These are phyloP conservation scores for Caryocar brasiliense DNA, from an alignment of 441 rosid genomes.

Conservation along the genomic window DNA sequence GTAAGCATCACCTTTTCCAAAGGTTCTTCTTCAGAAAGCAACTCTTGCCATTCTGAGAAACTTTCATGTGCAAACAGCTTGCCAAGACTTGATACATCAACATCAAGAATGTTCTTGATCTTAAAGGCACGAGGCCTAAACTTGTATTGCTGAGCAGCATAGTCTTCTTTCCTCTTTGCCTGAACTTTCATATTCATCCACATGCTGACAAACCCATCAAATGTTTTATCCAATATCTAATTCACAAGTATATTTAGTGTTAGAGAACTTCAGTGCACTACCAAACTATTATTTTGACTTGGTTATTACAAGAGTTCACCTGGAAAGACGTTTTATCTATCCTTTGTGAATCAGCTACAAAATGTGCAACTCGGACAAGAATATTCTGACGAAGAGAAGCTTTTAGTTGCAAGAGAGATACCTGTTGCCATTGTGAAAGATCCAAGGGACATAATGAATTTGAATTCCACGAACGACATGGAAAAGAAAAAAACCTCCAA, in stretches of 20 bases:
- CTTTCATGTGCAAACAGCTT: conserved; percentile 48
- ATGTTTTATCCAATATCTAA: conserved; percentile 62
- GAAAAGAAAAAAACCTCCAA: not conserved
- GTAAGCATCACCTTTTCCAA: conserved; percentile 39
- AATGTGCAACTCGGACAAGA: conserved; percentile 56
- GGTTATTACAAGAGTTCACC: conserved; percentile 43
- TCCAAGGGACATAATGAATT: not conserved
- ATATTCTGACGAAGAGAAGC: conserved; percentile 46
- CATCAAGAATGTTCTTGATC: conserved; percentile 68
- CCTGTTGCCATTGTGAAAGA: conserved; percentile 24
- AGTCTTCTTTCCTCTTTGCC: conserved; percentile 50
- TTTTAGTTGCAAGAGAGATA: conserved; percentile 45
- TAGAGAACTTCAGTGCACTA: no score
- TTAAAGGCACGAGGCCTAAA: conserved; percentile 75
- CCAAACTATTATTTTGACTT: no score
- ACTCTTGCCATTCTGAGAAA: conserved; percentile 69
- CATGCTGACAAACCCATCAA: conserved; percentile 44
- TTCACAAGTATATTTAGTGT: no score
- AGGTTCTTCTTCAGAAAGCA: conserved; percentile 54
- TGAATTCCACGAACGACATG: not conserved
- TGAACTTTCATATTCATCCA: conserved; percentile 83
- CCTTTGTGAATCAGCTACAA: conserved; percentile 41
- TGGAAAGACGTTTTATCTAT: conserved; percentile 56
- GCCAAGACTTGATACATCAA: conserved; percentile 55
- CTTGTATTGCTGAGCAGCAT: conserved; percentile 50